Evolutionary conservation across 2,329 filamentous ascomycete species (phyloP), one percentile per base, ranked within the genome.

Genomic region (Penicillium sclerotiorum): DNA sequence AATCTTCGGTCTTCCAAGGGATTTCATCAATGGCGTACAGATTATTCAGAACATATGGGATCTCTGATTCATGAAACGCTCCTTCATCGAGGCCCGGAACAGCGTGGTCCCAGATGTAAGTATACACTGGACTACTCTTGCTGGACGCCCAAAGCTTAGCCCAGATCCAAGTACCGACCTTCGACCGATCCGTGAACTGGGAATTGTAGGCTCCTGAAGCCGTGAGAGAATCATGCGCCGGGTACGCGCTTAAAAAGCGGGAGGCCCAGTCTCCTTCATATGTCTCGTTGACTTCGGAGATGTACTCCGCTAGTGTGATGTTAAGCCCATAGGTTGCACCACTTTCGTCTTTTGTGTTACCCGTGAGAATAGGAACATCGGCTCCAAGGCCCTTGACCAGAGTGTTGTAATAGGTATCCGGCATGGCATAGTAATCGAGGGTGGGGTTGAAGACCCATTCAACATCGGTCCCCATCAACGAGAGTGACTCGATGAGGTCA

Each of bases 121-220:
- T 42, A n/a, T 18, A 42, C 15, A 42, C 39, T 7, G 17, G 18
- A 12, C 25, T 13, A 15, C 15, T 42, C 25, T 30, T 28, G 11
- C 15, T 27, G 9, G 6, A 17, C 17, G 17, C 17, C 39, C 39
- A 42, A 8, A 30, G 23, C n/a, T 30, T 15, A 12, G 25, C 8
- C 39, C 39, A 42, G 25, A 28, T 18, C 39, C 39, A 42, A 9
- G 39, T 42, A 12, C 39, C 39, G n/a, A 42, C 39, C 23, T 28
- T 28, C 4, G 25, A 30, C 3, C 23, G 39, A 9, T 42, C 39
- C 5, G 23, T 30, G 9, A 13, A 42, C 23, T 30, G 17, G 9
- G 23, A 28, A 15, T 42, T 42, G 17, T 21, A 28, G 3, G 23
- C 25, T 13, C 25, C 39, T 4, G 36, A 13, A 18, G 39, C 39